These are phyloP conservation scores for Typha latifolia DNA, from an alignment of 176 grass and related monocot species.

Conservation along the genomic window DNA sequence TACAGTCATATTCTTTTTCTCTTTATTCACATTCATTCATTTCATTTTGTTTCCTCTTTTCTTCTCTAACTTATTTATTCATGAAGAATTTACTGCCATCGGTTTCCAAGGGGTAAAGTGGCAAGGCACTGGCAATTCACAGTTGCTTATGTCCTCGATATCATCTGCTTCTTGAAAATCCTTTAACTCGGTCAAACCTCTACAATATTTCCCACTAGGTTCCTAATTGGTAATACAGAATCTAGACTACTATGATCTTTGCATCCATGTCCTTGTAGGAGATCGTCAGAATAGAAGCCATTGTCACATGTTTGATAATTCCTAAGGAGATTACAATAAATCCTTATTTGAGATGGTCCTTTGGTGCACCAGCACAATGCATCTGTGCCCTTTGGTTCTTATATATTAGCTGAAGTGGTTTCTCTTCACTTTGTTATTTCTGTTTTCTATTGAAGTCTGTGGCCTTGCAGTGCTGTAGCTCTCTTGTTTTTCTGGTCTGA, in stretches of 20 bases:
- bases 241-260: background rate
- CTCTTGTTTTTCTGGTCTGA: too few relatives aligned
- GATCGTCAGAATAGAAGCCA: background rate
- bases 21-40: constrained; percentile 2
- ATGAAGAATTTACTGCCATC: background rate
- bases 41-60: constrained; percentile 1
- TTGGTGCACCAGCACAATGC: background rate
- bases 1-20: background rate
- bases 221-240: background rate
- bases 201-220: background rate
- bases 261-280: background rate
- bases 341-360: background rate
- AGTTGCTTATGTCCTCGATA: background rate
- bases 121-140: too few relatives aligned
- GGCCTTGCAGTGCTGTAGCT: too few relatives aligned
- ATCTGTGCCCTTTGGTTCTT: background rate
- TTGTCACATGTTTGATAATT: background rate
- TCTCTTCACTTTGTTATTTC: background rate
- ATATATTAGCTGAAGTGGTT: background rate
- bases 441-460: background rate
- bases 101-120: background rate
- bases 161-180: background rate
- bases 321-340: background rate
- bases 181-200: background rate
- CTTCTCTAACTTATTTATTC: background rate